phyloP scores from a whole-genome alignment of 805 yeast species.

The Wickerhamiella shivajii region DNA sequence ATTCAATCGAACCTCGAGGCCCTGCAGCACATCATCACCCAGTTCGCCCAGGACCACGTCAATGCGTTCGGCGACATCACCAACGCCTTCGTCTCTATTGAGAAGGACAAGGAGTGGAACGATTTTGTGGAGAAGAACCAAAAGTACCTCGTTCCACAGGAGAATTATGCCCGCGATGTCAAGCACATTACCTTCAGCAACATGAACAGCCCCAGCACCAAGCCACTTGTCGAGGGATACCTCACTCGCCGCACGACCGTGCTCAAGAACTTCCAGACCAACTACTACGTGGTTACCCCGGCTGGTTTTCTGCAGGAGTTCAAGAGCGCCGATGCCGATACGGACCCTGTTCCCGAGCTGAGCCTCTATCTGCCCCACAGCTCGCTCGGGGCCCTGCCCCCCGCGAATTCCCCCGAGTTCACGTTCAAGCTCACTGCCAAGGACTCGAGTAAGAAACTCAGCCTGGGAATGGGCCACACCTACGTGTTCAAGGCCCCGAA shows the following conservation, averaged over 20 bases:
- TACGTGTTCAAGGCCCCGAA: conserved; percentile 31
- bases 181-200: conserved; percentile 27
- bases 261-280: conserved; percentile 28
- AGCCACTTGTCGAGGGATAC: conserved; percentile 34
- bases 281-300: conserved; percentile 33
- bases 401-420: conserved; percentile 23
- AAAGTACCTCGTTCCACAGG: conserved; percentile 23
- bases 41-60: conserved; percentile 21
- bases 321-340: conserved; percentile 29
- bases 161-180: conserved; percentile 26
- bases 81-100: conserved; percentile 24
- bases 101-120: conserved; percentile 33
- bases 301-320: conserved; percentile 33
- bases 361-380: conserved; percentile 35
- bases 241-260: conserved; percentile 31
- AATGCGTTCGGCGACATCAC: conserved; percentile 23
- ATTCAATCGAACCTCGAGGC: conserved; percentile 28
- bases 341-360: conserved; percentile 32
- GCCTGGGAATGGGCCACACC: conserved; percentile 23
- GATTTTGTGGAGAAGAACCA: conserved; percentile 25
- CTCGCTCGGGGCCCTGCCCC: conserved; percentile 26
- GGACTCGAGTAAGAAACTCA: conserved; percentile 23
- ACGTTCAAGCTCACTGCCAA: conserved; percentile 32
- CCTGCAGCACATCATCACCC: conserved; percentile 21
- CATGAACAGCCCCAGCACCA: conserved; percentile 26